Evolutionary conservation across 108 stramenopile species (phyloP), one percentile per base, ranked within the genome.

Genomic region (Skeletonema costatum): DNA sequence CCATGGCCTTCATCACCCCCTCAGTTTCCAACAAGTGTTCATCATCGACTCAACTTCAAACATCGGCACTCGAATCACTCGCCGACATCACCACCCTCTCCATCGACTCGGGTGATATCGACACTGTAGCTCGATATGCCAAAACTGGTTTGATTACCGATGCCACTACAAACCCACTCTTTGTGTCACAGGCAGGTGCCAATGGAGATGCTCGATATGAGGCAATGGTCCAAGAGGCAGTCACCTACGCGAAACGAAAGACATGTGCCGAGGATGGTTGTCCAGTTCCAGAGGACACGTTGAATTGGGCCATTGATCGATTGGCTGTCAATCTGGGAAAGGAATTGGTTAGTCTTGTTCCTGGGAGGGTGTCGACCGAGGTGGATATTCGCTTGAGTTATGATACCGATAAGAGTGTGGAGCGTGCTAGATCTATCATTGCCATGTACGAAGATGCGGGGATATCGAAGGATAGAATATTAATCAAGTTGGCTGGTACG

Each of bases 401-500:
- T 73, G 97, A 99, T 77, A 96, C 92, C 33, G 93, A 93, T 42
- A 94, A 70, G 30, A 92, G 87, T 39, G 85, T 99, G 2, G 77
- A 82, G 60, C 92, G 98, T 19, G 99, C 92, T 4, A 71, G 89
- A 42, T 85, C 89, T 11, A 97, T 99, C 72, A 96, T 99, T 66
- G 69, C 48, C 32, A 92, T 99, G 90, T 98, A 98, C 89, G 75
- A 92, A 74, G 90, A 85, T 58, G 80, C 82, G 71, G 98, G 98
- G 48, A 82, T 99, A 30, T 60, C 74, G 70, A 88, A 82, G 60
- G 74, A 74, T 21, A 87, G 98, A 29, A 88, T 99, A 60, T 80
- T 99, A 59, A 98, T 99, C 84, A 99, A 99, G 85, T 73, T 99
- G 36, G 98, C 98, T 16, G 97, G 93, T 38, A 99, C 99, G 39